phyloP scores from a whole-genome alignment of 2,329 filamentous ascomycete species.

The Byssochlamys sp. region DNA sequence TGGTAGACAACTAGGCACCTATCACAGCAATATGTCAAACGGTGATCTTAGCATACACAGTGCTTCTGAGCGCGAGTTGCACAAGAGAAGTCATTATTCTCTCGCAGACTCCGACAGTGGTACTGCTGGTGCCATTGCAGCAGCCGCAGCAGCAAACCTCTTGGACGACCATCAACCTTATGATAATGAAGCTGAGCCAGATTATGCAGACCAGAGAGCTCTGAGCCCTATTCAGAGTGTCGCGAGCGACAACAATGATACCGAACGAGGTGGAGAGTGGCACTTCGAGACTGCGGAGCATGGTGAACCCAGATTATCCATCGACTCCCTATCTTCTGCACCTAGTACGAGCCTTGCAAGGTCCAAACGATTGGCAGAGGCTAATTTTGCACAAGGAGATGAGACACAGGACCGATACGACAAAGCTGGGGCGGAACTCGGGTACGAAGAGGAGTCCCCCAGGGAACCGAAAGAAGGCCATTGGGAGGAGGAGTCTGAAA shows the following conservation, averaged over 20 bases:
- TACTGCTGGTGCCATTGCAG: conserved; percentile 30
- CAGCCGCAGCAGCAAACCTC: conserved; percentile 29
- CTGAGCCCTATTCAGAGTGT: conserved; percentile 88
- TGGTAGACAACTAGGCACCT: conserved; percentile 48
- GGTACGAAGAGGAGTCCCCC: conserved; percentile 27
- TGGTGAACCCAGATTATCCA: conserved; percentile 40
- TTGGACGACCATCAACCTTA: conserved; percentile 37
- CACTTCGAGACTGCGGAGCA: conserved; percentile 56
- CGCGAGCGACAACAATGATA: conserved; percentile 69
- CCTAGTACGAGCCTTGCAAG: conserved; percentile 49
- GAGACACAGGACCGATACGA: conserved; percentile 40
- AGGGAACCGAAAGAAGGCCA: conserved; percentile 12
- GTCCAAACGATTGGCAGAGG: conserved; percentile 45
- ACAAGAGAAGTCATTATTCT: conserved; percentile 25
- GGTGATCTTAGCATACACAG: conserved; percentile 41
- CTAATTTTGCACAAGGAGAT: conserved; percentile 42
- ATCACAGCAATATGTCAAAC: conserved; percentile 51
- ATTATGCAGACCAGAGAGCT: conserved; percentile 52
- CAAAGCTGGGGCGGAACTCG: conserved; percentile 25
- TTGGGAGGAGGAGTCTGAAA: conserved; percentile 20
- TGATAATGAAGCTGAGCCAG: conserved; percentile 41
- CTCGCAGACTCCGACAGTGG: conserved; percentile 17
- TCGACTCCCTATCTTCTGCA: conserved; percentile 49
- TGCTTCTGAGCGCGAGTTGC: conserved; percentile 38
- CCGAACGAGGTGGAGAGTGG: conserved; percentile 47